Base-by-base conservation (phyloP, 2,329 filamentous ascomycete species). In the Chalaropsis thielavioides region DNA sequence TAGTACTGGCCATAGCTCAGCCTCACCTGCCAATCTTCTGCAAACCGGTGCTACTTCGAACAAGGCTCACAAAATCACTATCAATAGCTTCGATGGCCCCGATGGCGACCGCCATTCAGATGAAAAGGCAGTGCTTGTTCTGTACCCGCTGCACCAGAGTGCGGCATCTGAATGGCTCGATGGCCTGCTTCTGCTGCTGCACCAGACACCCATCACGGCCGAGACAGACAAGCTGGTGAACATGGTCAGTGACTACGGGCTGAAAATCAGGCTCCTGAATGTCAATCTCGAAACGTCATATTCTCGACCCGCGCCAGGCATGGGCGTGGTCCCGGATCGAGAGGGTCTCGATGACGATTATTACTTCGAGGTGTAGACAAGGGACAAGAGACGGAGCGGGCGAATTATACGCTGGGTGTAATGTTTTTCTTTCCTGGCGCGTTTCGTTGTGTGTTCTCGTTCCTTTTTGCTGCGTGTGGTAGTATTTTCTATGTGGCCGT, bases 111-210 rank as follows among this genome's bases (percentile, higher is more conserved):
- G 75, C 75, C 40, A 72, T 71, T n/a, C 75, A 68, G 66, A 82
- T 69, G 94, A 97, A 74, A 79, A 84, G 62, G 81, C 89, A 0
- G 81, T 97, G 24, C 79, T 99, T 64, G 89, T 87, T n/a, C 80
- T 99, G 63, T 86, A 90, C 73, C 92, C 92, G 5, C 78, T 85
- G 67, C 89, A 85, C 66, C 88, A 94, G 72, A 89, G 85, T 69
- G 78, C 94, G 60, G 94, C 94, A 10, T 95, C 91, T 0, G 94
- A 99, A 75, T 99, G 94, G 94, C 81, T 99, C 4, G 94, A 99
- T 73, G 94, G 94, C 0, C 77, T 99, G 69, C 80, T 97, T 65
- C 95, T 99, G 91, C 80, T 99, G 64, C 81, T 99, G 27, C 91
- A 95, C 72, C 94, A 99, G 75, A 85, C 92, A 67, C 94, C 94